Percentiles rank a stretch among this genome's conserved stretches.
Evolutionary conservation across 1,284 basidiomycete species (phyloP).

Genomic region (Pholiota adiposa): DNA sequence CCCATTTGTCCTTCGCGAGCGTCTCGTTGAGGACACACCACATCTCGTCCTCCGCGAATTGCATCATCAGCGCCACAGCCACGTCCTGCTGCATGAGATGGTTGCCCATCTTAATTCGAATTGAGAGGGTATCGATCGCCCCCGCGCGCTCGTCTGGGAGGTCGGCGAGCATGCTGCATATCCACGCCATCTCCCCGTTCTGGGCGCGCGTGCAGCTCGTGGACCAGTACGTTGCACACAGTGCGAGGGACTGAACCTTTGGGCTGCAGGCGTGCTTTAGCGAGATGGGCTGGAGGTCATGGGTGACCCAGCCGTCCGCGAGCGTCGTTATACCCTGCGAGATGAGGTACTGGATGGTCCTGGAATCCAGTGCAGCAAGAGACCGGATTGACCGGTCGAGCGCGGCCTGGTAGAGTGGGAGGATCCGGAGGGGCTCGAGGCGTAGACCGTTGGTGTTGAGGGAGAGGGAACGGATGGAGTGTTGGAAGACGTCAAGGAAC

Average conservation of each 20-base stretch:
- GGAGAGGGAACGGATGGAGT: not conserved
- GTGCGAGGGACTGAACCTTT: not conserved
- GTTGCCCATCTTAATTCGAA: not conserved
- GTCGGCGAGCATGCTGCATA: not conserved
- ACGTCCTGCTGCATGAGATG: not conserved
- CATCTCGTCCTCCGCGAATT: not conserved
- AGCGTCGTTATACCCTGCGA: not conserved
- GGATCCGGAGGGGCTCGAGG: not conserved
- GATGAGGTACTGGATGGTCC: not conserved
- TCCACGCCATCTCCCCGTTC: not conserved
- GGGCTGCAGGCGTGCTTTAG: not conserved
- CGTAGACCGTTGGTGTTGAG: not conserved
- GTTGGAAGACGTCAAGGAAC: not conserved
- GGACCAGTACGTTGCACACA: not conserved
- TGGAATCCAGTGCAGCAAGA: not conserved
- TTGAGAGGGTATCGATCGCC: not conserved
- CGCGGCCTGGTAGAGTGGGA: not conserved
- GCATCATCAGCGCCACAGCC: not conserved
- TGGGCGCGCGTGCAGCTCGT: not conserved
- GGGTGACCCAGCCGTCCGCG: not conserved
- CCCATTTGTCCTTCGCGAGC: not conserved
- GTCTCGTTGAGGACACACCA: not conserved
- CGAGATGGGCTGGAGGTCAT: not conserved
- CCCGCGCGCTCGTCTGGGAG: not conserved
- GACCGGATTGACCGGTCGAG: not conserved